phyloP scores from a whole-genome alignment of 2,329 filamentous ascomycete genomes.

The Chaetomium globosum region DNA sequence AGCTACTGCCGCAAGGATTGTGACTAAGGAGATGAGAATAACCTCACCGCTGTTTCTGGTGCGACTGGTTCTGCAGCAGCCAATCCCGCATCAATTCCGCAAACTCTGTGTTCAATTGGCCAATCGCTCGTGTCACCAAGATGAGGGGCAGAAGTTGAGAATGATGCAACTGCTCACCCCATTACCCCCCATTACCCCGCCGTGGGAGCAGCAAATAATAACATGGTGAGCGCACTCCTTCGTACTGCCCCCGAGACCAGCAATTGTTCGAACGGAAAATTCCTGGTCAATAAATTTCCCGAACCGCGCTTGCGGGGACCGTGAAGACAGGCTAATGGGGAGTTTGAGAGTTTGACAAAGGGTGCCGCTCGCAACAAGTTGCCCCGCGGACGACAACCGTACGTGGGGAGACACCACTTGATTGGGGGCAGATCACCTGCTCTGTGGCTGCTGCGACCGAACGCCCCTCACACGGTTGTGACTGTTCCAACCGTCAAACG shows the following conservation, averaged over 20 bases:
- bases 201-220: neutral
- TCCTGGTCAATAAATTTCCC: neutral
- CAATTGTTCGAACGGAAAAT: neutral
- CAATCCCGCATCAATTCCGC: conserved; percentile 10
- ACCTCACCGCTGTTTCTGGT: conserved; percentile 25
- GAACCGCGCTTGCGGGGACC: neutral
- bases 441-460: conserved; percentile 23
- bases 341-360: neutral
- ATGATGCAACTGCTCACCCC: conserved; percentile 5
- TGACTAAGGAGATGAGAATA: neutral
- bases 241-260: neutral
- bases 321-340: neutral
- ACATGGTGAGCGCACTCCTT: neutral
- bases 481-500: conserved; percentile 7
- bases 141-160: conserved; percentile 12
- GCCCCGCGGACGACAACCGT: neutral
- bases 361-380: neutral
- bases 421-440: conserved; percentile 23
- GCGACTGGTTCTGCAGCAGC: conserved; percentile 5
- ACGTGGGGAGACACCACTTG: neutral
- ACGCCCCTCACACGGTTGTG: conserved; percentile 9
- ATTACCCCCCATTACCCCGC: conserved; percentile 12
- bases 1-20: neutral
- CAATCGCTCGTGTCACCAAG: neutral
- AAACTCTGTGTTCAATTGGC: conserved; percentile 15